phyloP scores from a whole-genome alignment of 805 yeast genomes.

The Hanseniaspora hatyaiensis region DNA sequence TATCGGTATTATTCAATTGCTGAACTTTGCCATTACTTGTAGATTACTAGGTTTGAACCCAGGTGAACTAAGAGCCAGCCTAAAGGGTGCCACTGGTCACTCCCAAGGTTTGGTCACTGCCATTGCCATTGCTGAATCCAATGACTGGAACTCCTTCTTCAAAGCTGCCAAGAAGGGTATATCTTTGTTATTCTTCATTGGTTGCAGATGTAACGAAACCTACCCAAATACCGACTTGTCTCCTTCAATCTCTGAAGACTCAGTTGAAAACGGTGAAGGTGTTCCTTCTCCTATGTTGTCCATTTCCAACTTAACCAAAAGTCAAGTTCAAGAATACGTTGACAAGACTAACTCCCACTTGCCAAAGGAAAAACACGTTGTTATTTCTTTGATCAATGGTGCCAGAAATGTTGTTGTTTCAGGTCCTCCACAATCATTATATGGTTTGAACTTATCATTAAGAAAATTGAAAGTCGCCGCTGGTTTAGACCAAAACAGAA shows the following conservation, averaged over 20 bases:
- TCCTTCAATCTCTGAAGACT: slow-evolving; percentile 84
- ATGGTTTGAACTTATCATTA: slow-evolving; percentile 84
- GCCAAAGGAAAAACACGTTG: slow-evolving; percentile 82
- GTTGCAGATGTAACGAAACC: slow-evolving; percentile 77
- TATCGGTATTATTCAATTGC: slow-evolving; percentile 88
- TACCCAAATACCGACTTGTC: slow-evolving; percentile 92
- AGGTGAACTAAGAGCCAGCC: slow-evolving; percentile 62
- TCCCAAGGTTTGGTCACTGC: slow-evolving; percentile 91
- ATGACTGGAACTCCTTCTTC: slow-evolving; percentile 75
- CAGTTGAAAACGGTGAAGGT: slow-evolving; percentile 90
- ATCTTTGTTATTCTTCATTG: slow-evolving; percentile 79
- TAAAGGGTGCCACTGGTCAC: slow-evolving; percentile 73
- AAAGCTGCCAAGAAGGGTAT: slow-evolving; percentile 64
- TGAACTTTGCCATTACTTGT: slow-evolving; percentile 83
- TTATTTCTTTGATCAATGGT: slow-evolving; percentile 85
- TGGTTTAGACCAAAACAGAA: slow-evolving; percentile 88
- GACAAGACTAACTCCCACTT: slow-evolving; percentile 84
- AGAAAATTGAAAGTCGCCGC: slow-evolving; percentile 91
- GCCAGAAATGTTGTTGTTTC: slow-evolving; percentile 89
- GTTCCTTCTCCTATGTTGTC: slow-evolving; percentile 96
- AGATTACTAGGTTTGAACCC: slow-evolving; percentile 77
- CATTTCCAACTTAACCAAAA: slow-evolving; percentile 70
- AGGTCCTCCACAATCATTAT: slow-evolving; percentile 96
- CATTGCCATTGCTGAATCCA: slow-evolving; percentile 70
- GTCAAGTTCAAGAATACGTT: slow-evolving; percentile 68